Base-by-base conservation (phyloP, 2,329 filamentous ascomycete species). In the Escovopsis sp. region DNA sequence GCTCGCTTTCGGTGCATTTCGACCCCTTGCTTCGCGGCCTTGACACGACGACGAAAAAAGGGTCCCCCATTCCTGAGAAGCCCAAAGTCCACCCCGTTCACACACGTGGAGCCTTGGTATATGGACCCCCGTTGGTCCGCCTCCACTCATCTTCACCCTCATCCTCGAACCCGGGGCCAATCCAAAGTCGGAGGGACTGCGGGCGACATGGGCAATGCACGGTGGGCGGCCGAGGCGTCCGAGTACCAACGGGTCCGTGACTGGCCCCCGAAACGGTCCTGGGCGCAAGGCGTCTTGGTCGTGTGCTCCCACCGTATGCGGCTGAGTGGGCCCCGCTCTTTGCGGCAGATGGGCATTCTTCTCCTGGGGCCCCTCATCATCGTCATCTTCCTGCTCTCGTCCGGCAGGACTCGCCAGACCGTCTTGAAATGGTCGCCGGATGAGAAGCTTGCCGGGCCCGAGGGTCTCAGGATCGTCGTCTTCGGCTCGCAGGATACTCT, bases 401-500 rank as follows among this genome's bases (percentile, higher is more conserved):
- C 33, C 44, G 45, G 33, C 48, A 43, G 23, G 45, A 49, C n/a
- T 59, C 28, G 58, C 38, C 50, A 49, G 35, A 47, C 47, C 8
- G 48, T 54, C 8, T 36, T 51, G 18, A 49, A 40, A 3, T 59
- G 53, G 51, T 44, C 42, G 4, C 36, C 35, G 11, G 40, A 46
- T 9, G 41, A 47, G n/a, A 46, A 50, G 32, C 44, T 45, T 7
- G 26, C 46, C n/a, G 53, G 47, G 4, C 59, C 59, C 6, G 59
- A 39, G 26, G 45, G 65, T 3, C 45, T 73, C 45, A 64, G 70
- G 42, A 59, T 74, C 7, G 68, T 74, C 8, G 67, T 70, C 6
- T 74, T 74, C 50, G 70, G 70, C 9, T 60, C 60, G 3, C 60
- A 62, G 4, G 69, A 71, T 44, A 56, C 69, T n/a, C 62, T 65